Percentiles rank a stretch among this genome's conserved stretches.
Evolutionary conservation across 306 rosid species (phyloP).

Genomic region (Fragaria nilgerrensis): DNA sequence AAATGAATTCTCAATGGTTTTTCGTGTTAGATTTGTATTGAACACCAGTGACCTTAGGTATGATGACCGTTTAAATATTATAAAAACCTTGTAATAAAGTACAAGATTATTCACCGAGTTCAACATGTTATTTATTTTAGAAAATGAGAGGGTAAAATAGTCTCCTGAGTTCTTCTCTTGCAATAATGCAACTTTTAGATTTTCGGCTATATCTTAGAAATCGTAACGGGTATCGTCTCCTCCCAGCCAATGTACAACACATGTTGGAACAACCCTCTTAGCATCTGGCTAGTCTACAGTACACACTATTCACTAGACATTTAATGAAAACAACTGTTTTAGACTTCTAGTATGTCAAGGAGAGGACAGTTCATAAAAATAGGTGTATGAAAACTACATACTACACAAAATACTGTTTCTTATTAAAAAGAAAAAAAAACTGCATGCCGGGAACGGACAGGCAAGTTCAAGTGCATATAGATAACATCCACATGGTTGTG

Average conservation of each 20-base stretch:
- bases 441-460: background rate
- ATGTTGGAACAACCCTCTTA: background rate
- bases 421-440: background rate
- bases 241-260: background rate
- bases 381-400: background rate
- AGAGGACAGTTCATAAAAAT: background rate
- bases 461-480: background rate
- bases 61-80: background rate
- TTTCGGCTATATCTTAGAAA: background rate
- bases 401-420: background rate
- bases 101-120: background rate
- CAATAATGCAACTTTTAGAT: background rate
- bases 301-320: background rate
- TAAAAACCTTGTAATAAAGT: background rate
- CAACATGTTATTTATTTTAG: background rate
- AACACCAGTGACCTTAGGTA: background rate
- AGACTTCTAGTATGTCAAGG: background rate
- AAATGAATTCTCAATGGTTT: background rate
- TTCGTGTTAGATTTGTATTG: background rate
- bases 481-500: background rate
- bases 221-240: background rate
- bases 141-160: background rate
- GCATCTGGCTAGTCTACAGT: background rate
- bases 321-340: background rate
- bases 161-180: background rate